Percentiles rank a stretch among this genome's conserved stretches.
These are phyloP conservation scores for Silene conica DNA, from an alignment of 148 eudicot genomes.

Conservation along the genomic window DNA sequence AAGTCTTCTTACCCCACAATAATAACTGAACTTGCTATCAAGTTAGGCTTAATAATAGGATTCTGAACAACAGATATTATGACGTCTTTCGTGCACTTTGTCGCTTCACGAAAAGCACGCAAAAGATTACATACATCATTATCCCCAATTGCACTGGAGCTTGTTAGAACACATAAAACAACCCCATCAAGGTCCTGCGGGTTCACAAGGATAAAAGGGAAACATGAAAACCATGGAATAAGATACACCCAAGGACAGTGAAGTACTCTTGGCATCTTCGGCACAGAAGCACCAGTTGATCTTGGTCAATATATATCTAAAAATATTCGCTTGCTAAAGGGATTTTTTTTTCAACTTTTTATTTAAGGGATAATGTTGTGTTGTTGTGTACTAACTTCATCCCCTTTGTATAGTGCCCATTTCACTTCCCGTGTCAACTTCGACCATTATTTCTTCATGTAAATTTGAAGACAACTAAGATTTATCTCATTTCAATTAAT, in stretches of 20 bases:
- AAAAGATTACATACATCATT: constrained; percentile 43
- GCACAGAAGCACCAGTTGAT: too few relatives aligned
- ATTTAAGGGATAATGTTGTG: too few relatives aligned
- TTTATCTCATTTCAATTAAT: too few relatives aligned
- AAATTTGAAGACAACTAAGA: too few relatives aligned
- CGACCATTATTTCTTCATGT: too few relatives aligned
- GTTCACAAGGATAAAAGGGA: constrained; percentile 10
- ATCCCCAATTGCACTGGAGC: constrained; percentile 47
- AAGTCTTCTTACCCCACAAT: constrained; percentile 52
- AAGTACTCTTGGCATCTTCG: too few relatives aligned
- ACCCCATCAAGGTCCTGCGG: constrained; percentile 58
- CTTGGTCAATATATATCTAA: not conserved
- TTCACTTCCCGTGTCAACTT: too few relatives aligned
- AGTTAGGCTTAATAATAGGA: constrained; percentile 53
- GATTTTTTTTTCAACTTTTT: too few relatives aligned
- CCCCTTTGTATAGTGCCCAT: too few relatives aligned
- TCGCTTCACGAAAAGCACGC: constrained; percentile 46
- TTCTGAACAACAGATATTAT: constrained; percentile 55
- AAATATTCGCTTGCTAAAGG: not conserved
- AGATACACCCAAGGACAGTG: constrained; percentile 1
- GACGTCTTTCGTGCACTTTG: constrained; percentile 53
- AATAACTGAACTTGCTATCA: constrained; percentile 53
- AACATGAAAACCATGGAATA: not conserved
- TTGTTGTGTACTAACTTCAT: too few relatives aligned
- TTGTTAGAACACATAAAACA: constrained; percentile 58